Evolutionary conservation across 1,284 basidiomycete species (phyloP).

Genomic region (Tilletia indica): DNA sequence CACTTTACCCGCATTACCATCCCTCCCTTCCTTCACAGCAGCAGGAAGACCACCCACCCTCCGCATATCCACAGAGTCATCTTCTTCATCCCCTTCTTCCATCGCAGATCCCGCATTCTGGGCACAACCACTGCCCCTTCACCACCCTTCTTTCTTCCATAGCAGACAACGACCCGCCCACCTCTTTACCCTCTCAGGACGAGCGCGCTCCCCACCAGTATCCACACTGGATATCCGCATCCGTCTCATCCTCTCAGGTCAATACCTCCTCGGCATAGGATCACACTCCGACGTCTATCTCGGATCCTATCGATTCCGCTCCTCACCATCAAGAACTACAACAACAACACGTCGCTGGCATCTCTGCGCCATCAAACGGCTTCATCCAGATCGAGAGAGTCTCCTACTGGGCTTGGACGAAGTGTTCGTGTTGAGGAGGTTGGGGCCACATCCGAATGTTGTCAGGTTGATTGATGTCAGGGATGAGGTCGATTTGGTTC

Average conservation of each 20-base stretch:
- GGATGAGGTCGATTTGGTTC: slow-evolving; percentile 42
- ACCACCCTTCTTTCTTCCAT: slow-evolving; percentile 21
- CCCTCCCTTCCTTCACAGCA: slow-evolving; percentile 26
- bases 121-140: not conserved
- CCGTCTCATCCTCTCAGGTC: slow-evolving; percentile 40
- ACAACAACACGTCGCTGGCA: slow-evolving; percentile 29
- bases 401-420: slow-evolving; percentile 52
- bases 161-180: not conserved
- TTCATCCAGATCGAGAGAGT: slow-evolving; percentile 49
- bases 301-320: slow-evolving; percentile 34
- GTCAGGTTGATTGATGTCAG: slow-evolving; percentile 47
- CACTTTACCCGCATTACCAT: slow-evolving; percentile 19
- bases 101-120: not conserved
- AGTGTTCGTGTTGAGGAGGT: slow-evolving; percentile 48
- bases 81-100: not conserved
- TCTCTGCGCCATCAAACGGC: slow-evolving; percentile 52
- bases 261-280: slow-evolving; percentile 50
- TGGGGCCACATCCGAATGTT: slow-evolving; percentile 49
- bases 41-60: not conserved
- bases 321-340: not conserved
- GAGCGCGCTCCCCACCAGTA: slow-evolving; percentile 42
- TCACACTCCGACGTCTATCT: slow-evolving; percentile 50
- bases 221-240: slow-evolving; percentile 46
- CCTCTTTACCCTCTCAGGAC: slow-evolving; percentile 39
- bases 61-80: not conserved